Conservation (phyloP, 108 stramenopile genomes). For the Pseudonitzschia pungens region DNA sequence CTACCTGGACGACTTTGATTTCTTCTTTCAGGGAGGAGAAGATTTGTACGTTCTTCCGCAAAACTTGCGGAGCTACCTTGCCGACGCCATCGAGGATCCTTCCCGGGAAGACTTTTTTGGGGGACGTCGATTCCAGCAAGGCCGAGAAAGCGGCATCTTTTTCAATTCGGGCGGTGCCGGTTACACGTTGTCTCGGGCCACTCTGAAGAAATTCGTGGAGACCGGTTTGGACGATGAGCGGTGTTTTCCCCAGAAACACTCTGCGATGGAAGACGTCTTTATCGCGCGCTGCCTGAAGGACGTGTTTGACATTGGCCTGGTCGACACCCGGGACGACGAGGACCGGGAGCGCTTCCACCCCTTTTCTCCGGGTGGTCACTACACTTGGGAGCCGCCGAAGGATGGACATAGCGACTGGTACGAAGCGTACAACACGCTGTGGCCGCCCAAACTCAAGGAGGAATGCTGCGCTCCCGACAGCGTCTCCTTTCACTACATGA, state of each 20-base stretch:
- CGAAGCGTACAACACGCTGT: conserved; percentile 66
- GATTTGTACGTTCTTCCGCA: conserved; percentile 89
- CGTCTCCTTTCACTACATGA: conserved; percentile 89
- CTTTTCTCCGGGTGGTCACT: conserved; percentile 26
- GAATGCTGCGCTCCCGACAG: conserved; percentile 88
- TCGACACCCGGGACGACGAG: conserved; percentile 43
- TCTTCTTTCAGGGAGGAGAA: conserved; percentile 91
- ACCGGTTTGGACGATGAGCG: conserved; percentile 39
- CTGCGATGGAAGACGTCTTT: conserved; percentile 83
- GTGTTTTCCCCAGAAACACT: conserved; percentile 60
- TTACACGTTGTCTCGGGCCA: conserved; percentile 78
- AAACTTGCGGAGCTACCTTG: conserved; percentile 79
- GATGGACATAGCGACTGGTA: conserved; percentile 56
- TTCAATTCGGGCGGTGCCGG: conserved; percentile 93
- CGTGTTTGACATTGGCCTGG: conserved; percentile 36
- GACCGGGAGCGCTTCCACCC: conserved; percentile 46
- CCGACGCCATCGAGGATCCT: conserved; percentile 30
- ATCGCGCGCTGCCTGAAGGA: conserved; percentile 69
- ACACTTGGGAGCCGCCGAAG: conserved; percentile 20
- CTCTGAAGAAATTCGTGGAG: conserved; percentile 57
- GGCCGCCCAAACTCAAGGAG: conserved; percentile 57
- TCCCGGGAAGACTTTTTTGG: conserved; percentile 67
- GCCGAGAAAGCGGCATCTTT: conserved; percentile 55
- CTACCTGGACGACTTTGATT: conserved; percentile 87
- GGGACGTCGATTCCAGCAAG: conserved; percentile 61